phyloP scores from a whole-genome alignment of 139 green algal genomes.

The Bryopsis sp. region DNA sequence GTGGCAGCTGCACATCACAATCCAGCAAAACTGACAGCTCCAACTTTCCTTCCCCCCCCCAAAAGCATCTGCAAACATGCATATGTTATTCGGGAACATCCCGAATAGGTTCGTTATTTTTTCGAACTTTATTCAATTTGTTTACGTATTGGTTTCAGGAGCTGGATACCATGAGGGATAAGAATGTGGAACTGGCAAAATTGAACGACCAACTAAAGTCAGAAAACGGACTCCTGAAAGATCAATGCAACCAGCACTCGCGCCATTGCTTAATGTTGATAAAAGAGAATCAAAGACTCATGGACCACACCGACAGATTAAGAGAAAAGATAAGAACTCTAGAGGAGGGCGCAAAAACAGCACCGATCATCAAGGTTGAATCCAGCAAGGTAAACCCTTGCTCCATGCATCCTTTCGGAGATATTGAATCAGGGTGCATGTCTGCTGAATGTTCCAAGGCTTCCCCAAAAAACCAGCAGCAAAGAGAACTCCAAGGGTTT shows the following conservation, averaged over 20 bases:
- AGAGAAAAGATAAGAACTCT: background rate
- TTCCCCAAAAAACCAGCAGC: too few relatives aligned
- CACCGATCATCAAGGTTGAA: too few relatives aligned
- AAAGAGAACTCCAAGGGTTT: too few relatives aligned
- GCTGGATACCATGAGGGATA: background rate
- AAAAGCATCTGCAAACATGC: background rate
- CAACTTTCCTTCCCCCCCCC: background rate
- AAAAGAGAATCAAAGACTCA: conserved; percentile 13
- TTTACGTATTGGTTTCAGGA: conserved; percentile 1
- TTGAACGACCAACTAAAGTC: background rate
- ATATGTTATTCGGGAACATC: background rate
- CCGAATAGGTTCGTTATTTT: background rate
- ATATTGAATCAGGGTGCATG: too few relatives aligned
- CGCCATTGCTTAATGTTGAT: conserved; percentile 14
- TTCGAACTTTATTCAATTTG: background rate
- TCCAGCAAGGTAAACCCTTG: too few relatives aligned
- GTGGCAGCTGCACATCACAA: background rate
- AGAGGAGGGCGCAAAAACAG: background rate
- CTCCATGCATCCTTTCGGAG: too few relatives aligned
- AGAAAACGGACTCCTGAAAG: conserved; percentile 6
- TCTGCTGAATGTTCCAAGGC: too few relatives aligned
- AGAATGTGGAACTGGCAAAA: background rate
- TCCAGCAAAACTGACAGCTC: background rate
- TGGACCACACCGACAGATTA: background rate
- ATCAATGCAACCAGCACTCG: conserved; percentile 14